Conservation (phyloP, 2,329 filamentous ascomycete species). For the Xylogone sp. region DNA sequence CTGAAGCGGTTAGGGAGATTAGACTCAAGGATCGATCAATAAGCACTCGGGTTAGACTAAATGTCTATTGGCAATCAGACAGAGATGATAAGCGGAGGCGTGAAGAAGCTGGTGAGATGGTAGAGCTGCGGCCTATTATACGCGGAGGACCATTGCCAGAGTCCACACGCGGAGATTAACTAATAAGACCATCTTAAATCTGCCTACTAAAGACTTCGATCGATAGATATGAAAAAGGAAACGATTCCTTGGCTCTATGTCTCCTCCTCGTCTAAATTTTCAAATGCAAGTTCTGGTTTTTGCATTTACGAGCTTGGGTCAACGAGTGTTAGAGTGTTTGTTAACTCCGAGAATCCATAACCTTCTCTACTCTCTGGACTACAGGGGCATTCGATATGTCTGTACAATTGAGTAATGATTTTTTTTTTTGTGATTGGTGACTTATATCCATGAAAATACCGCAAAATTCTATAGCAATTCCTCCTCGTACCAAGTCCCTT, state of each 20-base stretch:
- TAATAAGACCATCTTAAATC: slow-evolving; percentile 8
- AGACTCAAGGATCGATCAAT: slow-evolving; percentile 6
- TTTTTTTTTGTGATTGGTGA: too few relatives aligned
- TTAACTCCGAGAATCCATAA: too few relatives aligned
- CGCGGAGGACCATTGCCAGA: slow-evolving; percentile 2
- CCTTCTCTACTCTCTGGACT: too few relatives aligned
- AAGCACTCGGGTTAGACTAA: background rate
- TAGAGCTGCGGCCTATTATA: slow-evolving; percentile 6
- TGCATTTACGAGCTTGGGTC: too few relatives aligned
- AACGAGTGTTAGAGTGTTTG: too few relatives aligned
- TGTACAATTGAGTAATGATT: too few relatives aligned
- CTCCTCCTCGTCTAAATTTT: slow-evolving; percentile 1
- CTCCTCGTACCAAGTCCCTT: too few relatives aligned
- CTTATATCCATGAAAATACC: too few relatives aligned
- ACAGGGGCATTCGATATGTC: too few relatives aligned
- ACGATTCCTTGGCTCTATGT: slow-evolving; percentile 5
- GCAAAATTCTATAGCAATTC: too few relatives aligned
- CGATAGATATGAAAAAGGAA: slow-evolving; percentile 6
- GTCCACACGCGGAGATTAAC: slow-evolving; percentile 6
- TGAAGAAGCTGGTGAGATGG: slow-evolving; percentile 6
- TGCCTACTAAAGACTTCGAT: slow-evolving; percentile 6
- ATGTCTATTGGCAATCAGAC: slow-evolving; percentile 6
- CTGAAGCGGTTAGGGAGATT: slow-evolving; percentile 7
- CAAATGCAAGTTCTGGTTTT: too few relatives aligned
- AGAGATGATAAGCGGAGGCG: slow-evolving; percentile 6